A percentile compares a stretch with the other conserved stretches of the same genome.
These are phyloP conservation scores for Gastrodia elata DNA, from an alignment of 106 monocot genomes.

Conservation along the genomic window DNA sequence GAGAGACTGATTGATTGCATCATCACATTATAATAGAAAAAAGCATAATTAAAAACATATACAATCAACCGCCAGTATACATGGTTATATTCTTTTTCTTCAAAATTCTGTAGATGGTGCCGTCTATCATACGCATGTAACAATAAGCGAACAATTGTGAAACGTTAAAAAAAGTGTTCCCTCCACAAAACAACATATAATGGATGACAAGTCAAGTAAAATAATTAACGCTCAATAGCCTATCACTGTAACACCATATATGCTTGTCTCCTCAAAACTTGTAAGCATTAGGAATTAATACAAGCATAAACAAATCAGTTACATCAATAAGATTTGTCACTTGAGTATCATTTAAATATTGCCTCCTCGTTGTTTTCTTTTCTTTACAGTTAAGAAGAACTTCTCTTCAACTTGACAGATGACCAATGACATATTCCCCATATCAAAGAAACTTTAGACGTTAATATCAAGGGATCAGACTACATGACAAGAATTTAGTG, in stretches of 20 bases:
- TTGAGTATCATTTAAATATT: neutral
- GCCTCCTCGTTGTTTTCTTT: neutral
- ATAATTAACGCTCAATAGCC: neutral
- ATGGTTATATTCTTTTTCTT: too few relatives aligned
- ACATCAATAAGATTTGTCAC: neutral
- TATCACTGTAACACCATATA: neutral
- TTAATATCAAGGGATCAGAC: too few relatives aligned
- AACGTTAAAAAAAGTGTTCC: neutral
- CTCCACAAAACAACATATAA: neutral
- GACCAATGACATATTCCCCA: too few relatives aligned
- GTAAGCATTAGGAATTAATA: neutral
- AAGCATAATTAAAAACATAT: neutral
- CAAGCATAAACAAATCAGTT: neutral
- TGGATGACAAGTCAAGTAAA: neutral
- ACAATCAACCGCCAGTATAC: neutral
- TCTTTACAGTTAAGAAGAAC: too few relatives aligned
- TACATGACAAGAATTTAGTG: too few relatives aligned
- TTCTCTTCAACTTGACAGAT: too few relatives aligned
- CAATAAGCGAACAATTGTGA: neutral
- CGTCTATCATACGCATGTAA: too few relatives aligned
- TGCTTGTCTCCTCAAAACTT: neutral
- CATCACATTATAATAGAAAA: conserved; percentile 6
- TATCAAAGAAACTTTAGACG: too few relatives aligned
- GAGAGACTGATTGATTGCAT: conserved; percentile 54
- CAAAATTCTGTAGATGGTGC: too few relatives aligned